phyloP scores from a whole-genome alignment of 2,329 filamentous ascomycete genomes.

The Talaromyces sp. region DNA sequence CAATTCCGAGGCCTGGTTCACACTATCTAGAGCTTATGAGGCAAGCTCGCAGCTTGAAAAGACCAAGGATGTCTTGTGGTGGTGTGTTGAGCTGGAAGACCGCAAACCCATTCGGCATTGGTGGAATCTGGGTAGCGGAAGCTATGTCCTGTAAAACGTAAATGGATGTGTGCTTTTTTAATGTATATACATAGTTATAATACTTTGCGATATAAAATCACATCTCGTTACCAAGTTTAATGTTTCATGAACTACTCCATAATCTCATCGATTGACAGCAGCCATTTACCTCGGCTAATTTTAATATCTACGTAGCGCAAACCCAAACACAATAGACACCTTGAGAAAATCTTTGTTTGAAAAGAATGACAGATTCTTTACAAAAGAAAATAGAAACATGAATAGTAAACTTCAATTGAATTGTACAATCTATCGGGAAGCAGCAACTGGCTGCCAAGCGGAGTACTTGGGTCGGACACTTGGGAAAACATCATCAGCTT shows the following conservation, averaged over 20 bases:
- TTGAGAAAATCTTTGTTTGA: constrained; percentile 2
- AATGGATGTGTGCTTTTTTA: constrained; percentile 27
- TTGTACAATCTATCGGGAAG: constrained; percentile 13
- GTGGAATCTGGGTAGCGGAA: constrained; percentile 63
- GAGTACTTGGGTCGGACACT: constrained; percentile 11
- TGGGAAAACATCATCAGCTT: background rate
- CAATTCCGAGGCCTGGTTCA: constrained; percentile 87
- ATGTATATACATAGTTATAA: constrained; percentile 4
- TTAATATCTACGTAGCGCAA: background rate
- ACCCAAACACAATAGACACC: background rate
- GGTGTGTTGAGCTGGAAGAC: constrained; percentile 94
- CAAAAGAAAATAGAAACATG: background rate
- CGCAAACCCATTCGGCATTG: constrained; percentile 73
- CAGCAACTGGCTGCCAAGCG: constrained; percentile 13
- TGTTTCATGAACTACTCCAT: background rate
- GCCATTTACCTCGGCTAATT: background rate
- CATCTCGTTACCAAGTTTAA: background rate
- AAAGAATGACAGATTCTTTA: constrained; percentile 1
- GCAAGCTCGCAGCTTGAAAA: constrained; percentile 79
- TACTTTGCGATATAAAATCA: constrained; percentile 2
- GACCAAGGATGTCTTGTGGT: constrained; percentile 91
- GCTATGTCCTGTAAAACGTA: constrained; percentile 49
- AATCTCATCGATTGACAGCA: background rate
- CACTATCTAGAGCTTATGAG: constrained; percentile 81
- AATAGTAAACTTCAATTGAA: constrained; percentile 5